These are phyloP conservation scores for Chlorencoelia australis DNA, from an alignment of 2,329 filamentous ascomycete genomes.

Conservation along the genomic window DNA sequence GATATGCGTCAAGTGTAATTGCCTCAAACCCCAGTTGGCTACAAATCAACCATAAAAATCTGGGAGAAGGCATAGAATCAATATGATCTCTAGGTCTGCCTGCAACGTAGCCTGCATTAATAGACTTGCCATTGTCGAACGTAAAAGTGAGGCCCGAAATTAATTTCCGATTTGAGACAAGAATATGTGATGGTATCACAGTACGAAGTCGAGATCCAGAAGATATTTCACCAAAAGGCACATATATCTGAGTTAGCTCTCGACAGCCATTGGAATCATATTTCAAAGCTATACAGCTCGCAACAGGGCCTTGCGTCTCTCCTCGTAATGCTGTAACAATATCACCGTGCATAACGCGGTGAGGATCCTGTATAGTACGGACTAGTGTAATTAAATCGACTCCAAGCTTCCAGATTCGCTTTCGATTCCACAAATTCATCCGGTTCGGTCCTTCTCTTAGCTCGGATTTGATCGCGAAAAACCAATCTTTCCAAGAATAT, in stretches of 20 bases:
- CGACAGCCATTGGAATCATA: slow-evolving; percentile 6
- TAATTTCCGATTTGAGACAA: slow-evolving; percentile 5
- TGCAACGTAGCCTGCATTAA: slow-evolving; percentile 8
- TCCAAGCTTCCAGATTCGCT: slow-evolving; percentile 8
- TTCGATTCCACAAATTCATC: slow-evolving; percentile 8
- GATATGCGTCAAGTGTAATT: slow-evolving; percentile 4
- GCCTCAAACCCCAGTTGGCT: slow-evolving; percentile 4
- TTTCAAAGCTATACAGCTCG: slow-evolving; percentile 4
- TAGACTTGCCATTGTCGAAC: slow-evolving; percentile 2
- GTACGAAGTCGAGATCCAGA: slow-evolving; percentile 5
- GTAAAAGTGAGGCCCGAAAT: slow-evolving; percentile 7
- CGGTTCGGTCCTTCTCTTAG: slow-evolving; percentile 2
- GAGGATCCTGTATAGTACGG: background rate
- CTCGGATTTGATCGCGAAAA: slow-evolving; percentile 7
- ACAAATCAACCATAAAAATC: slow-evolving; percentile 3
- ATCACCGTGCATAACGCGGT: slow-evolving; percentile 2
- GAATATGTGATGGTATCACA: slow-evolving; percentile 3
- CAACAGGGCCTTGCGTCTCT: slow-evolving; percentile 1
- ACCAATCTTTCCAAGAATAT: slow-evolving; percentile 10
- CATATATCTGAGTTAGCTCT: slow-evolving; percentile 5
- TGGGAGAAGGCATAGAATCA: background rate
- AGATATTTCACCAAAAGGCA: slow-evolving; percentile 1
- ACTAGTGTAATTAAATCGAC: slow-evolving; percentile 2
- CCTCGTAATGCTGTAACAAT: background rate
- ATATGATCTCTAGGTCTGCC: background rate